Base-by-base conservation (phyloP, 2,329 filamentous ascomycete genomes). In the Paecilomyces sp. region DNA sequence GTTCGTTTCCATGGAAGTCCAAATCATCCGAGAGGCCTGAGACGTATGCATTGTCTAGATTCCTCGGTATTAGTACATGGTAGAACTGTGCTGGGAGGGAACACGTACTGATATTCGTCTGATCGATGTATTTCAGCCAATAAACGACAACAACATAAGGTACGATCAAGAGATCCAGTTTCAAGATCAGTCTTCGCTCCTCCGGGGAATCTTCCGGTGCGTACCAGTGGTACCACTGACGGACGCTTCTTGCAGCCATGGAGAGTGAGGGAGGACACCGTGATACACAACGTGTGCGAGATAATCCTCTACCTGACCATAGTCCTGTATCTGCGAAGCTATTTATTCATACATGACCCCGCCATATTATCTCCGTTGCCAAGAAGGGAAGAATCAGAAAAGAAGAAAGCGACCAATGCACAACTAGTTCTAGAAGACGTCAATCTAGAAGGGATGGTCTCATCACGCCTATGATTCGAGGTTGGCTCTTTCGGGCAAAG, bases 141-240 rank as follows among this genome's bases (percentile, higher is more conserved):
- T 82, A 83, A 0, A 78, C 74, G 3, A 83, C 66, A 25, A 83
- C 77, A 1, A 79, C 79, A 62, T 83, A 84, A 0, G 81, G 80
- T 0, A 84, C 76, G 18, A 84, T 79, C 1, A 83, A 68, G 0
- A 80, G 67, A 61, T 84, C 82, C 15, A 85, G 74, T 64, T 84
- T 84, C 34, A 76, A 55, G 33, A 84, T 79, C 4, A 84, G 69
- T 61, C 74, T 77, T 36, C 78, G 72, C 63, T 83, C 80, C 57
- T 78, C 76, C 0, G 68, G 70, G 0, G 75, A 79, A 60, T 84
- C 81, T 12, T 77, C 70, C n/a, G 73, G 66, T 1, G 77, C 67
- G 66, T 76, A 82, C 79, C 79, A 82, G 62, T 5, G 66, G 57
- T 1, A 56, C 54, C 54, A 56, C 54, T 55, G 53, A 41, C 34